Base-by-base conservation (phyloP, 371 early-diverging fungal genomes). In the Lichtheimia hyalospora region DNA sequence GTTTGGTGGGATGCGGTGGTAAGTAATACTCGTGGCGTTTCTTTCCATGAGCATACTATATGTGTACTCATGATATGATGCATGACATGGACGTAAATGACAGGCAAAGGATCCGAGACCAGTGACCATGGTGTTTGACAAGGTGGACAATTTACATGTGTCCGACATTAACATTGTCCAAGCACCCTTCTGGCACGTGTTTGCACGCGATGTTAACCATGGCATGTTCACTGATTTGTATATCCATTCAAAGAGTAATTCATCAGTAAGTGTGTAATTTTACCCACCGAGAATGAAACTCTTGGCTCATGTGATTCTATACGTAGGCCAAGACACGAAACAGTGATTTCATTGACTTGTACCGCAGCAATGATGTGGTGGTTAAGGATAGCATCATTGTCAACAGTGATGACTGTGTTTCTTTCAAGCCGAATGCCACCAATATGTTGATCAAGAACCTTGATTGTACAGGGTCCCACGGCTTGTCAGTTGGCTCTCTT, bases 391-490 rank as follows among this genome's bases (percentile, higher is more conserved):
- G 61, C 5, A 41, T 59, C 14, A 60, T 69, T 41, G 54, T 49
- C 25, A 69, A 69, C 15, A 57, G 61, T 10, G 69, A 69, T 52
- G 69, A 69, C 21, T 69, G 68, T 43, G 68, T 67, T 7, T 55
- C 60, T 10, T 56, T 68, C 39, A 65, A 68, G 46, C 34, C 60
- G 3, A 65, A 68, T 27, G 41, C 65, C 12, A 66, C 66, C 41
- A 52, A 65, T 23, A 49, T 58, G 25, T 12, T 51, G 15, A 58
- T 69, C 18, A 21, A 62, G n/a, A 66, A 69, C 46, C 25, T 69
- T 27, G 52, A 61, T 25, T 69, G 69, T 24, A 66, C 62, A 43
- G 69, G 69, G 5, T 69, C 69, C 10, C 69, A 69, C 48, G 69
- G 69, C 49, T 53, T 69, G 3, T 66, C 66, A 10, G 57, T 69